Evolutionary conservation across 2,329 filamentous ascomycete genomes (phyloP), one percentile per base, ranked within the genome.

Genomic region (Stagonosporopsis chrysanthemi): DNA sequence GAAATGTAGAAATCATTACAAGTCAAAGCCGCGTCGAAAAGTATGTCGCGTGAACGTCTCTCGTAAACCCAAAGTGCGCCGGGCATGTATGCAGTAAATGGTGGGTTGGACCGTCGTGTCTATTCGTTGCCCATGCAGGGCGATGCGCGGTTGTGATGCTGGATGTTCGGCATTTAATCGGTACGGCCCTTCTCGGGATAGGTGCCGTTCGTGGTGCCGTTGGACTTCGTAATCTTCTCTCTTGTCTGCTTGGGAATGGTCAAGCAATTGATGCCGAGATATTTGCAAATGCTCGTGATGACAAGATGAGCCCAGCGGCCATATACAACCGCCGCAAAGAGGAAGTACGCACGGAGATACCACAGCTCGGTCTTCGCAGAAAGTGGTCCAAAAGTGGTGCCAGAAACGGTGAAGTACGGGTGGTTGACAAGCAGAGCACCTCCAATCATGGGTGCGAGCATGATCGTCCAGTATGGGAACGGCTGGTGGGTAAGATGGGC

Each of bases 401-500:
- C 71, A 3, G 67, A 63, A 17, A 75, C 70, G 23, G 73, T 74
- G 40, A 97, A 74, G 43, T 85, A 83, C 5, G 94, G 94, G 52
- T 97, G 79, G 78, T 98, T 97, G 22, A 86, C 89, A 38, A 98
- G 79, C 1, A 94, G 70, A 6, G 92, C 93, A 50, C 95, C 95
- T 47, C 90, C 90, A 44, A 97, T 84, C 36, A 99, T 87, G 7
- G 95, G 95, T 31, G 86, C 87, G 35, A 98, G 83, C 85, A 98
- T 90, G 45, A 95, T 85, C 11, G 95, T 98, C 92, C 93, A 98
- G 83, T 91, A 96, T 1, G 95, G 95, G 79, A 98, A 99, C 3
- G 94, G 91, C 76, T 98, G 95, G 62, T 87, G 87, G 2, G 95
- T 95, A 48, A 99, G 83, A 77, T 99, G 95, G 2, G 95, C 94